Evolutionary conservation across 495 filamentous ascomycete species (phyloP), one percentile per base, ranked within the genome.

Genomic region (Tetracladium marchalianum): DNA sequence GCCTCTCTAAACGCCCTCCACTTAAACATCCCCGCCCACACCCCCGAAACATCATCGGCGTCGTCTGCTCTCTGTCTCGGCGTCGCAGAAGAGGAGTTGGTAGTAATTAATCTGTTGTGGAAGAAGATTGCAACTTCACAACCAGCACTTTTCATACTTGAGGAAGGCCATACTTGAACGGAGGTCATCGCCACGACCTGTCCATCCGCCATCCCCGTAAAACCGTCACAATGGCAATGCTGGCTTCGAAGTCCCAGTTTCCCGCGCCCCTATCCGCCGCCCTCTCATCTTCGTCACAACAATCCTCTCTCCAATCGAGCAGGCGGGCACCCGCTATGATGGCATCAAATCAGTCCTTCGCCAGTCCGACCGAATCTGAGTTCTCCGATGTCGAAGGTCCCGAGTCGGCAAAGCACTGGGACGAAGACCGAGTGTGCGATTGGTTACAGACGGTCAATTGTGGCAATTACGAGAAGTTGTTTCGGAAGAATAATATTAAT

Each of bases 401-500:
- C 37, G 70, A 73, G 42, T 66, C 68, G n/a, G 71, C 73, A 43
- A 75, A 71, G 65, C 71, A 74, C 57, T 99, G 92, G 92, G 85
- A 95, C 61, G 92, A 97, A 66, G 84, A 85, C 51, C 77, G 78
- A 52, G 92, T 99, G 5, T 82, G 82, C 47, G 81, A 92, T 17
- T 99, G 93, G 80, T 72, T 99, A 39, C 70, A 81, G 53, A 88
- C 79, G 54, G 87, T 97, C 54, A 89, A 90, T 53, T 96, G 88
- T 60, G 77, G 79, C 42, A 86, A 99, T 58, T 97, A 99, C 66
- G 87, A 94, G 59, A 77, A 83, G 50, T 63, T 96, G 24, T 99
- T 99, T 57, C 81, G 82, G 69, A 79, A 78, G 47, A 95, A 99
- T 58, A 85, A 96, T 59, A 94, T 99, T 68, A 97, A 88, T 58